Conservation (phyloP, 306 rosid species). For the Rosa lucieae region DNA sequence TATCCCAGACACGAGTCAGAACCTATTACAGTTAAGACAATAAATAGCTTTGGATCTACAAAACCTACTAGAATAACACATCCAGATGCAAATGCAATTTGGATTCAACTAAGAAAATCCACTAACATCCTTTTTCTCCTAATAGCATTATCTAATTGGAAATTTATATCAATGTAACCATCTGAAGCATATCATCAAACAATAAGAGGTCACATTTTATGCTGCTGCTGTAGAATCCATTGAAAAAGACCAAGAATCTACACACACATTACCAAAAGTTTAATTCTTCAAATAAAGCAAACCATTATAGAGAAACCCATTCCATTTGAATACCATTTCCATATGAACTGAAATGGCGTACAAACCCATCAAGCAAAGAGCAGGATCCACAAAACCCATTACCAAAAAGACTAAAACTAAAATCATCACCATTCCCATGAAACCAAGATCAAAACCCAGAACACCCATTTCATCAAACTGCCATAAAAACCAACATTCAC, state of each 20-base stretch:
- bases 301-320: not conserved
- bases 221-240: not conserved
- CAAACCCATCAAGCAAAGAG: not conserved
- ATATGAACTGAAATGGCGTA: not conserved
- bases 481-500: not conserved
- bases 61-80: conserved; percentile 1
- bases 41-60: conserved; percentile 15
- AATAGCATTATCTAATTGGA: conserved; percentile 1
- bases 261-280: not conserved
- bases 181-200: not conserved
- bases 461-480: conserved; percentile 28
- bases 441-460: conserved; percentile 20
- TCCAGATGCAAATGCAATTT: not conserved
- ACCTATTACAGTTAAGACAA: not conserved
- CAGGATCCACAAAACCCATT: conserved; percentile 1
- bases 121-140: not conserved
- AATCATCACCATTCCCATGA: not conserved
- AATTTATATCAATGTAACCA: conserved; percentile 13
- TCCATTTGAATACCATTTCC: conserved; percentile 9
- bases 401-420: not conserved
- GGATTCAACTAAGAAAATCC: not conserved
- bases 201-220: not conserved
- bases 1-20: conserved; percentile 11
- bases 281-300: not conserved
- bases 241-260: conserved; percentile 4